Conservation (phyloP, 257 asterid species). For the Solanum arcanum region DNA sequence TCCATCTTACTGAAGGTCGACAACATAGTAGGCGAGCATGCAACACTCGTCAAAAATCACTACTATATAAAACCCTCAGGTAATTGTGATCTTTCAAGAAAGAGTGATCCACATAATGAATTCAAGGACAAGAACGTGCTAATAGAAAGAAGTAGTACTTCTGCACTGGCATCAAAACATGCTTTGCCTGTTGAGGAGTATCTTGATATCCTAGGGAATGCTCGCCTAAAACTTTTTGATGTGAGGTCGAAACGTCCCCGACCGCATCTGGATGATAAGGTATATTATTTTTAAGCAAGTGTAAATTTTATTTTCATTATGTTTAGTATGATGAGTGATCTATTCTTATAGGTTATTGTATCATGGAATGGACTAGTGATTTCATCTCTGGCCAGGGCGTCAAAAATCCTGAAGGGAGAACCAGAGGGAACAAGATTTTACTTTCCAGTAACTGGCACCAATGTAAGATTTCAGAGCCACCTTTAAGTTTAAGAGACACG, state of each 20-base stretch:
- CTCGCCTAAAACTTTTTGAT: conserved; percentile 55
- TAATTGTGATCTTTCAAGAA: conserved; percentile 78
- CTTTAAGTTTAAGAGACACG: neutral
- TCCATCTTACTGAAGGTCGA: conserved; percentile 36
- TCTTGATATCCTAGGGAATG: conserved; percentile 46
- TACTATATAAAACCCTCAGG: conserved; percentile 75
- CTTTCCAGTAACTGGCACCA: conserved; percentile 62
- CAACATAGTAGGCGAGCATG: conserved; percentile 60
- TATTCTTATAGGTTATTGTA: conserved; percentile 63
- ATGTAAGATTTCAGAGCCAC: conserved; percentile 33
- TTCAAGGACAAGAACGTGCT: conserved; percentile 82
- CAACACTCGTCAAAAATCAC: conserved; percentile 60
- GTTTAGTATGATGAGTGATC: neutral
- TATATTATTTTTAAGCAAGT: conserved; percentile 3
- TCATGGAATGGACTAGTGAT: conserved; percentile 95
- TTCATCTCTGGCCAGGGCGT: conserved; percentile 87
- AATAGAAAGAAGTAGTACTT: conserved; percentile 51
- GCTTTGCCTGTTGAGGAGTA: conserved; percentile 47
- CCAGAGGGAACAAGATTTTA: conserved; percentile 43
- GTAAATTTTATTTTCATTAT: neutral
- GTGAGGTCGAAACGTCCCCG: conserved; percentile 57
- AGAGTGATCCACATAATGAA: conserved; percentile 89
- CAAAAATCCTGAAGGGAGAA: conserved; percentile 65
- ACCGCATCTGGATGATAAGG: conserved; percentile 94
- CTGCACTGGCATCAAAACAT: conserved; percentile 64